These are phyloP conservation scores for Rhizoclosmatium globosum DNA, from an alignment of 192 early-diverging fungal species.

Conservation along the genomic window DNA sequence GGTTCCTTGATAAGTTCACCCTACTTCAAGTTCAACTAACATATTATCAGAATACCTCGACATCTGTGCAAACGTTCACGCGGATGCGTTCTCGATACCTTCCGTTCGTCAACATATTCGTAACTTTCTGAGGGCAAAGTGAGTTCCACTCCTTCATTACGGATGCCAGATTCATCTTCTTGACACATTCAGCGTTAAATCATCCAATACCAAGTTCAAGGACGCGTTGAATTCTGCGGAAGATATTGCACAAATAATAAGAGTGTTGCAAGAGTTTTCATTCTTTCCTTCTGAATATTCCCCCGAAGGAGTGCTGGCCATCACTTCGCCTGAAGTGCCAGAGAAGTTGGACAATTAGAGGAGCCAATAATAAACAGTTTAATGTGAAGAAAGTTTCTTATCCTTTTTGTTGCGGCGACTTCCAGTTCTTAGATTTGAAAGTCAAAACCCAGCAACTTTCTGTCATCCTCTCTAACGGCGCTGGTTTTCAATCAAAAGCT, in stretches of 20 bases:
- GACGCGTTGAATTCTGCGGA: neutral
- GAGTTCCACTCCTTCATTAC: neutral
- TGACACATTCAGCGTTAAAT: neutral
- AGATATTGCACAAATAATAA: neutral
- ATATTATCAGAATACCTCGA: constrained; percentile 15
- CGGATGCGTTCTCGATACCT: constrained; percentile 22
- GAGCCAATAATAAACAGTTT: too few species aligned
- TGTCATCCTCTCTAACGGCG: too few species aligned
- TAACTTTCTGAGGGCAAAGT: constrained; percentile 15
- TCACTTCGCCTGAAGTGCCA: too few species aligned
- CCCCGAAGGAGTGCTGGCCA: too few species aligned
- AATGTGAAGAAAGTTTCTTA: too few species aligned
- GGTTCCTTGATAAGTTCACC: neutral
- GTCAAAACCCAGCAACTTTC: too few species aligned
- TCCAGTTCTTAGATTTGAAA: too few species aligned
- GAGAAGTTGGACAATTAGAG: too few species aligned
- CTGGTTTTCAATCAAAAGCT: too few species aligned
- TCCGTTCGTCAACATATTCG: constrained; percentile 25
- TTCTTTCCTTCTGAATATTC: neutral
- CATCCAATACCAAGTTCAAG: constrained; percentile 15
- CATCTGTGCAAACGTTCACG: constrained; percentile 16
- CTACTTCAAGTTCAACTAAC: neutral
- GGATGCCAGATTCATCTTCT: neutral
- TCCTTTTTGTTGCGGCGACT: too few species aligned
- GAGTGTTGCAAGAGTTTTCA: neutral